phyloP scores from a whole-genome alignment of 306 rosid species.

The Senna siamea region DNA sequence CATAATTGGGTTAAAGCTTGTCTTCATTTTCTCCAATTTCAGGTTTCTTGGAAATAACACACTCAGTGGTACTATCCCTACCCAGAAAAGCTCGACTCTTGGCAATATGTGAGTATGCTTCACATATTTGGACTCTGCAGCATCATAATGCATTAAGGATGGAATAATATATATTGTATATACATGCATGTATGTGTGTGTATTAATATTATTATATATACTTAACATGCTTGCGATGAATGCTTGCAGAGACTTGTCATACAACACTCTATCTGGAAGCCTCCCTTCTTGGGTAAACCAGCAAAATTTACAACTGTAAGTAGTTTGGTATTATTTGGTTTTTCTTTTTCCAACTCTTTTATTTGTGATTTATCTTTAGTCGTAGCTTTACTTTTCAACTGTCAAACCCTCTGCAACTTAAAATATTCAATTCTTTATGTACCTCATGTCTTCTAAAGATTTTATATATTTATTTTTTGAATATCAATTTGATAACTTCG shows the following conservation, averaged over 20 bases:
- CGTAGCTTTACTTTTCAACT: neutral
- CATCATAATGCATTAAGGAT: neutral
- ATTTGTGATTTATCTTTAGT: neutral
- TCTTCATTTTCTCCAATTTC: slow-evolving; percentile 16
- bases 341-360: neutral
- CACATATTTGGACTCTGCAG: neutral
- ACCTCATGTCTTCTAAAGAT: neutral
- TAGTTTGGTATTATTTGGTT: neutral
- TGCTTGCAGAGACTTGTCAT: slow-evolving; percentile 80
- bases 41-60: slow-evolving; percentile 87
- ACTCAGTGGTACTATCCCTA: slow-evolving; percentile 66
- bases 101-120: slow-evolving; percentile 55
- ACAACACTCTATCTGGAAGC: slow-evolving; percentile 73
- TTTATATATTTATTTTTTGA: neutral
- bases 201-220: neutral
- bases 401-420: neutral
- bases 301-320: slow-evolving; percentile 62
- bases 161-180: neutral
- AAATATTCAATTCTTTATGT: slow-evolving; percentile 12
- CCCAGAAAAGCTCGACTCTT: slow-evolving; percentile 54
- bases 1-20: slow-evolving; percentile 22
- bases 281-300: slow-evolving; percentile 76
- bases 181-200: neutral
- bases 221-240: slow-evolving; percentile 17
- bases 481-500: neutral